Percentiles rank a stretch among this genome's conserved stretches.
Conservation (phyloP, 257 asterid species). For the Primulina eburnea region DNA sequence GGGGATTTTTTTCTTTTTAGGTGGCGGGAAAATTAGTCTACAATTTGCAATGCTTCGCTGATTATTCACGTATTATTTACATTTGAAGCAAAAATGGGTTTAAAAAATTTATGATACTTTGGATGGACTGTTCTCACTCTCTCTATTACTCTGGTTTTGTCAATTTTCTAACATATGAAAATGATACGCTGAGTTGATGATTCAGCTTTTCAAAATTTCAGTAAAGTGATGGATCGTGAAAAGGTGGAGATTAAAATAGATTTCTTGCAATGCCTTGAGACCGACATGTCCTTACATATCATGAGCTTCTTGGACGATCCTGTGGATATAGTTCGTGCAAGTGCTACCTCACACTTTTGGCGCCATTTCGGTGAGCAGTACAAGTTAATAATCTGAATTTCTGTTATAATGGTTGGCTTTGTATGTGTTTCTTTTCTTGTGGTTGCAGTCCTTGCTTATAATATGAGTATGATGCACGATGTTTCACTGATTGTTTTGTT, state of each 20-base stretch:
- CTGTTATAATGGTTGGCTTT: neutral
- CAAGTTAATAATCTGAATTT: conserved; percentile 2
- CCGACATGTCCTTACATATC: conserved; percentile 43
- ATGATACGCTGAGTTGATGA: no score
- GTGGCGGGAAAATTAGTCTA: neutral
- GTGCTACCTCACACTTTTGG: conserved; percentile 62
- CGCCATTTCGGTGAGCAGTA: conserved; percentile 59
- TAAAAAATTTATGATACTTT: neutral
- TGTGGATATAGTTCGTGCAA: conserved; percentile 57
- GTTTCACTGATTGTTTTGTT: neutral
- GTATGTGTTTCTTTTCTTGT: neutral
- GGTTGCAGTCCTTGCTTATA: neutral
- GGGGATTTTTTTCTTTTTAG: neutral
- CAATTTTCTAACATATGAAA: neutral
- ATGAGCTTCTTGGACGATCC: conserved; percentile 63
- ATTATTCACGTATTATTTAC: neutral
- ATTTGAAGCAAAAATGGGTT: neutral
- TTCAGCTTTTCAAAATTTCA: conserved; percentile 8
- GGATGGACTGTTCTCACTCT: neutral
- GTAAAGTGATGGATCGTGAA: conserved; percentile 27
- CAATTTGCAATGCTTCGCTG: neutral
- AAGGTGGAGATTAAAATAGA: conserved; percentile 40
- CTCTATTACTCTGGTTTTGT: neutral
- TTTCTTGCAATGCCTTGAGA: conserved; percentile 49
- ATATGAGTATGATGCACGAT: neutral